Percentiles rank a stretch among this genome's conserved stretches.
phyloP scores from a whole-genome alignment of 2,329 filamentous ascomycete species.

The Sordariomycetes sp. region DNA sequence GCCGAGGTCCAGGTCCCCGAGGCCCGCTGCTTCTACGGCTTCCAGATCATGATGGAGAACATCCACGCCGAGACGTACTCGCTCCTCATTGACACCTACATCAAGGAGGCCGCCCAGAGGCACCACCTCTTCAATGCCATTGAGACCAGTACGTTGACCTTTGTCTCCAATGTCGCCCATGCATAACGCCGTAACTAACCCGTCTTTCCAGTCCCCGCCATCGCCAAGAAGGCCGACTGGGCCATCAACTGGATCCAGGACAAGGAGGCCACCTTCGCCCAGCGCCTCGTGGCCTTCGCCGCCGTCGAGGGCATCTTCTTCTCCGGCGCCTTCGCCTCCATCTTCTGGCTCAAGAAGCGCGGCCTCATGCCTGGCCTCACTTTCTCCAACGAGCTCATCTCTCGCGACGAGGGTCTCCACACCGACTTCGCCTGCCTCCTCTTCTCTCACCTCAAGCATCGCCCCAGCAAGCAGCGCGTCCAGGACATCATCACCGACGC shows the following conservation, averaged over 20 bases:
- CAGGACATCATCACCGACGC: constrained; percentile 87
- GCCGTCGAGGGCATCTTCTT: constrained; percentile 99
- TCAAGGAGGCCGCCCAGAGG: constrained; percentile 92
- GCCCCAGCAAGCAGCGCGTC: constrained; percentile 70
- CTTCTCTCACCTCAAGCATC: constrained; percentile 93
- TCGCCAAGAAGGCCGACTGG: constrained; percentile 98
- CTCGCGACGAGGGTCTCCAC: constrained; percentile 97
- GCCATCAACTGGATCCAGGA: constrained; percentile 90
- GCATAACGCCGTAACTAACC: constrained; percentile 1
- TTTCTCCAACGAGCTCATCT: constrained; percentile 99
- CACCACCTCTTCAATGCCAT: constrained; percentile 96
- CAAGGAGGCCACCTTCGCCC: constrained; percentile 85
- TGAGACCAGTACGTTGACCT: constrained; percentile 65
- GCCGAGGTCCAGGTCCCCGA: constrained; percentile 94
- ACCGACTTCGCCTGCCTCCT: constrained; percentile 97
- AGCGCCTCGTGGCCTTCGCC: constrained; percentile 91
- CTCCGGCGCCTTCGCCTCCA: constrained; percentile 93
- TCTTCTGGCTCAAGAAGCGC: constrained; percentile 99
- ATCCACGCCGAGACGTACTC: constrained; percentile 99
- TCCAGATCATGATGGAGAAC: constrained; percentile 99
- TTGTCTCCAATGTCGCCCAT: background rate
- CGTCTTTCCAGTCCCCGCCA: constrained; percentile 61
- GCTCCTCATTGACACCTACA: constrained; percentile 96
- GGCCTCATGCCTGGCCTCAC: constrained; percentile 96
- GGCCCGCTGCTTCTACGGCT: constrained; percentile 98